Conservation (phyloP, 73 alveolate genomes). For the Paramecium caudatum region DNA sequence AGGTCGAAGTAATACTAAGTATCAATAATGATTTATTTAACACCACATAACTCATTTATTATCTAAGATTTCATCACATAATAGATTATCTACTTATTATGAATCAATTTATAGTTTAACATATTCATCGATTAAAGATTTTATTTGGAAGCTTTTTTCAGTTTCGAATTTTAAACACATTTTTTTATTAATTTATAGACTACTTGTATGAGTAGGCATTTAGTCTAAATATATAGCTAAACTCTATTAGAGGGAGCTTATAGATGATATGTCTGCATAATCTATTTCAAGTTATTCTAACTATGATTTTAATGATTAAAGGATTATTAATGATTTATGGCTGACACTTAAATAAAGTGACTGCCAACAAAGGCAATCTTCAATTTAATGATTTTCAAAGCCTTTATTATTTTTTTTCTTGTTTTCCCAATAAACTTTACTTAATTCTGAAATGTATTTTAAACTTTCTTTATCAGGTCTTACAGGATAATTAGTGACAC, state of each 20-base stretch:
- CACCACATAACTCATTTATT: conserved; percentile 5
- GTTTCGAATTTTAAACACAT: not conserved
- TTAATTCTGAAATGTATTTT: not conserved
- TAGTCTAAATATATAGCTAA: not conserved
- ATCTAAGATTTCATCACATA: not conserved
- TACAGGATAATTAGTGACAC: not conserved
- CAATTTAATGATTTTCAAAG: not conserved
- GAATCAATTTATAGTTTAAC: not conserved
- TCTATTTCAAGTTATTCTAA: not conserved
- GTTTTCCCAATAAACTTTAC: not conserved
- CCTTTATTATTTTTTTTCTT: not conserved
- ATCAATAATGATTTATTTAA: not conserved
- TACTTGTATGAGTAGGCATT: not conserved
- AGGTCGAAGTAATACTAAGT: conserved; percentile 32
- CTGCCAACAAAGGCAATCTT: not conserved
- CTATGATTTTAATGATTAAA: not conserved
- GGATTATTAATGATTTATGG: not conserved
- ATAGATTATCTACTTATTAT: not conserved
- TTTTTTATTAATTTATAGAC: not conserved
- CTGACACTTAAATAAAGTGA: not conserved
- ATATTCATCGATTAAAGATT: conserved; percentile 6
- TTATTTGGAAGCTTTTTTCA: not conserved
- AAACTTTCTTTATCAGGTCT: not conserved
- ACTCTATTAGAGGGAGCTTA: not conserved
- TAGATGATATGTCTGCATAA: not conserved